Conservation (phyloP, 495 filamentous ascomycete species). For the Xylaria nigripes region DNA sequence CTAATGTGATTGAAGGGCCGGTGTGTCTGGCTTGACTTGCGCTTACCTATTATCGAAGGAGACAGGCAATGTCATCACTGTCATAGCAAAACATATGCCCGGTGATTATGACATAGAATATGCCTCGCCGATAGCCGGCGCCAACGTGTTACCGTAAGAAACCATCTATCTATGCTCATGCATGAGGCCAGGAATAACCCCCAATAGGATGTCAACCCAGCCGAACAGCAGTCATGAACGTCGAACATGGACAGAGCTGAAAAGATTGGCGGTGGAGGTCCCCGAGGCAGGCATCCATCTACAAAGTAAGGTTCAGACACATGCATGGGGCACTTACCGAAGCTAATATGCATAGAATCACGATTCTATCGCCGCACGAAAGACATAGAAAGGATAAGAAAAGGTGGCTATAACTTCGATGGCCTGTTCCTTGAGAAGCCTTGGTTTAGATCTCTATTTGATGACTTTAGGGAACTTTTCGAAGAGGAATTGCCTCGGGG, state of each 20-base stretch:
- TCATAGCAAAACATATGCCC: slow-evolving; percentile 94
- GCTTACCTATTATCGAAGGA: slow-evolving; percentile 73
- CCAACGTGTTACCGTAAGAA: slow-evolving; percentile 76
- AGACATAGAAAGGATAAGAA: slow-evolving; percentile 23
- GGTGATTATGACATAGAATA: slow-evolving; percentile 98
- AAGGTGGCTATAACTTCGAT: slow-evolving; percentile 32
- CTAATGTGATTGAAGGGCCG: slow-evolving; percentile 54
- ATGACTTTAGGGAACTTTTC: slow-evolving; percentile 55
- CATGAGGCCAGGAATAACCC: not conserved
- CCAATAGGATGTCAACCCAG: slow-evolving; percentile 29
- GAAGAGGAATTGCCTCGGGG: slow-evolving; percentile 48
- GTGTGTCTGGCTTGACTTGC: slow-evolving; percentile 86
- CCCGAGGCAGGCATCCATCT: slow-evolving; percentile 89
- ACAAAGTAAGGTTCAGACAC: slow-evolving; percentile 45
- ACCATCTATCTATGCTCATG: not conserved
- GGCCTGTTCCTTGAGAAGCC: slow-evolving; percentile 56
- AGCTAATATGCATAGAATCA: slow-evolving; percentile 26
- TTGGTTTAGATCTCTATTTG: slow-evolving; percentile 76
- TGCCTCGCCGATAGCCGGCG: slow-evolving; percentile 89
- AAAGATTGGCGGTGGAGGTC: slow-evolving; percentile 55
- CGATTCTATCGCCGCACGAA: slow-evolving; percentile 36
- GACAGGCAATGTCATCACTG: slow-evolving; percentile 58
- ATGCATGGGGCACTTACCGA: not conserved
- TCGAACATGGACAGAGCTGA: slow-evolving; percentile 59
- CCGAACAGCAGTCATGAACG: slow-evolving; percentile 50